Evolutionary conservation across 2,329 filamentous ascomycete genomes (phyloP).

Genomic region (Acephala macrosclerotiorum): DNA sequence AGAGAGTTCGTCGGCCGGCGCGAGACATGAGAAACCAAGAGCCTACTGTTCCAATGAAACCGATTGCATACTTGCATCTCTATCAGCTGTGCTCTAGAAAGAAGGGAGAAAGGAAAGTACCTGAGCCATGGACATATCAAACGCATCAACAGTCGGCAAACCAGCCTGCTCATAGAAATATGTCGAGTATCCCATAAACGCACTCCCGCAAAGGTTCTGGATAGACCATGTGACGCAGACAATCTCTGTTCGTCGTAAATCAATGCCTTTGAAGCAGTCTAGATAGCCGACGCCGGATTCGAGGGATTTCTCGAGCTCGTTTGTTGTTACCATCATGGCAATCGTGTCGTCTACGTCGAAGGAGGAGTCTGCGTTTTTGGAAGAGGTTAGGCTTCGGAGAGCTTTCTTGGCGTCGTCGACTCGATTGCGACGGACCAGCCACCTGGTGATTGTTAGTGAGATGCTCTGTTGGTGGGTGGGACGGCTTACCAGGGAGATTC

Average conservation of each 20-base stretch:
- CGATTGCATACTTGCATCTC: conserved; percentile 46
- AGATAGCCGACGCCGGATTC: conserved; percentile 76
- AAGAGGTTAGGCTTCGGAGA: conserved; percentile 35
- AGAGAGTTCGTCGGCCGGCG: conserved; percentile 63
- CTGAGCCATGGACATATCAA: conserved; percentile 67
- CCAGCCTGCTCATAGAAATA: conserved; percentile 69
- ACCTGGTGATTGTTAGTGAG: conserved; percentile 46
- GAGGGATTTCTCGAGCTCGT: conserved; percentile 73
- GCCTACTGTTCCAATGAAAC: conserved; percentile 56
- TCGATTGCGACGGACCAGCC: conserved; percentile 25
- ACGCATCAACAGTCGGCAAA: conserved; percentile 58
- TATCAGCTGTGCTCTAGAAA: background rate
- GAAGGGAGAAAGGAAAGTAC: background rate
- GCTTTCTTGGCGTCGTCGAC: conserved; percentile 30
- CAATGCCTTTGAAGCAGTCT: conserved; percentile 67
- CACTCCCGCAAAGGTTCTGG: conserved; percentile 68
- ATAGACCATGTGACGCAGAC: conserved; percentile 65
- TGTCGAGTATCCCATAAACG: conserved; percentile 71
- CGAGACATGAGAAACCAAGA: conserved; percentile 56
- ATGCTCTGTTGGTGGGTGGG: background rate
- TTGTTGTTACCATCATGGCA: conserved; percentile 93
- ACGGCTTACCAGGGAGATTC: conserved; percentile 53
- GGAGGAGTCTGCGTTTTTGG: conserved; percentile 28
- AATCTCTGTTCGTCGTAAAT: conserved; percentile 59
- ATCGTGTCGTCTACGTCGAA: conserved; percentile 75